Conservation (phyloP, 495 filamentous ascomycete genomes). For the Xylaria bambusicola region DNA sequence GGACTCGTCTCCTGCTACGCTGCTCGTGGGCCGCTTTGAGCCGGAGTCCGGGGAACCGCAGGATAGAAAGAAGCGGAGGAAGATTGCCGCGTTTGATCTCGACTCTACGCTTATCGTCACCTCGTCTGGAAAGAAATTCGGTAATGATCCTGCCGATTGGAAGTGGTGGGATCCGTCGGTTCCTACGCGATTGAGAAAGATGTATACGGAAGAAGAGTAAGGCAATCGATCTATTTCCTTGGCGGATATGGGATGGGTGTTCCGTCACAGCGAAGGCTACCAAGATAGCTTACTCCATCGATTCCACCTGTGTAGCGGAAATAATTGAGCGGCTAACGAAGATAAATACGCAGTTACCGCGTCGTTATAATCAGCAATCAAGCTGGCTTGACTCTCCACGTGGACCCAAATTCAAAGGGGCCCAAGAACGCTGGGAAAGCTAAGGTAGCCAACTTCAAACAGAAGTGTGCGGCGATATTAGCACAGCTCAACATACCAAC, state of each 20-base stretch:
- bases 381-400: slow-evolving; percentile 71
- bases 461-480: slow-evolving; percentile 70
- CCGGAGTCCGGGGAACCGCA: slow-evolving; percentile 37
- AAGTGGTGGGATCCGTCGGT: slow-evolving; percentile 88
- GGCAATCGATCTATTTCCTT: slow-evolving; percentile 17
- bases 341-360: slow-evolving; percentile 58
- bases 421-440: slow-evolving; percentile 61
- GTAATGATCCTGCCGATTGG: slow-evolving; percentile 76
- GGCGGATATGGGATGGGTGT: no score
- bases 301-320: no score
- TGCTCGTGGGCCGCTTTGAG: slow-evolving; percentile 76
- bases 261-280: no score
- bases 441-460: slow-evolving; percentile 74
- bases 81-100: slow-evolving; percentile 89
- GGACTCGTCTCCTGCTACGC: slow-evolving; percentile 47
- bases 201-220: slow-evolving; percentile 70
- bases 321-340: slow-evolving; percentile 1
- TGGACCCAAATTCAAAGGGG: slow-evolving; percentile 63
- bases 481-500: slow-evolving; percentile 73
- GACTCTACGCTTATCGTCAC: slow-evolving; percentile 86
- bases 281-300: no score
- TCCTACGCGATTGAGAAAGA: slow-evolving; percentile 60
- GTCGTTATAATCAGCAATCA: slow-evolving; percentile 88
- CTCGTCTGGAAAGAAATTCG: slow-evolving; percentile 77
- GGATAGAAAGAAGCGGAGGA: slow-evolving; percentile 44